These are phyloP conservation scores for Lithohypha guttulata DNA, from an alignment of 2,329 filamentous ascomycete genomes.

Conservation along the genomic window DNA sequence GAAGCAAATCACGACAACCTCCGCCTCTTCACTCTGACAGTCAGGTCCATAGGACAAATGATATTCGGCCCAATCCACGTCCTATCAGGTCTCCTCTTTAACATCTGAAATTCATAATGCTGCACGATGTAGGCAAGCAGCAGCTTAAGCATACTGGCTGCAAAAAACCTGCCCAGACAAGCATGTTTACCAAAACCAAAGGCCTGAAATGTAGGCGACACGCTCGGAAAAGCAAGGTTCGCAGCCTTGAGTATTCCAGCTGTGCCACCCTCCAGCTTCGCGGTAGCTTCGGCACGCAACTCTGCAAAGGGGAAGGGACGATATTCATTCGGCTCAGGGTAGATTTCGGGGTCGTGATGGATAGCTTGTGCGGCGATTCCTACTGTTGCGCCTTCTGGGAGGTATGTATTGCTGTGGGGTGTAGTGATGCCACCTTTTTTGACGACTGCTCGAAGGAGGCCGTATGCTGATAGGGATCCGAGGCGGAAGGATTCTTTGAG, in stretches of 20 bases:
- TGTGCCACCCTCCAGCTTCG: constrained; percentile 24
- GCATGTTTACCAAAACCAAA: constrained; percentile 49
- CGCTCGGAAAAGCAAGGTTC: constrained; percentile 37
- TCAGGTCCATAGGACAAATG: constrained; percentile 15
- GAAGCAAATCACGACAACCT: no score
- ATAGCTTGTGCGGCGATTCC: constrained; percentile 36
- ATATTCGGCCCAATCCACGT: constrained; percentile 12
- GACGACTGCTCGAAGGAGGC: constrained; percentile 21
- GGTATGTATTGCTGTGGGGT: constrained; percentile 33
- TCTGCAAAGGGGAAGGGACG: constrained; percentile 39
- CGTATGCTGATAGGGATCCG: constrained; percentile 30
- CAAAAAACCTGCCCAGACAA: constrained; percentile 27
- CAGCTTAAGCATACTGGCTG: constrained; percentile 23
- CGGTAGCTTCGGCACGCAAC: constrained; percentile 21
- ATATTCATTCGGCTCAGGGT: constrained; percentile 34
- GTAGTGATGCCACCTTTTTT: constrained; percentile 21
- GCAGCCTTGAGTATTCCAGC: not conserved
- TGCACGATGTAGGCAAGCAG: constrained; percentile 23
- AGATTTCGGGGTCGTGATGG: constrained; percentile 39
- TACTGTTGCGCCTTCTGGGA: constrained; percentile 36
- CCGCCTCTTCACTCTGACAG: constrained; percentile 12
- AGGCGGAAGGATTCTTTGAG: constrained; percentile 35
- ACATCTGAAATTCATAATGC: constrained; percentile 24
- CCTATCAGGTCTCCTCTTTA: constrained; percentile 9
- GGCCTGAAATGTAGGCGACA: constrained; percentile 39